These are phyloP conservation scores for Mortierella sp. DNA, from an alignment of 371 early-diverging fungal genomes.

Conservation along the genomic window DNA sequence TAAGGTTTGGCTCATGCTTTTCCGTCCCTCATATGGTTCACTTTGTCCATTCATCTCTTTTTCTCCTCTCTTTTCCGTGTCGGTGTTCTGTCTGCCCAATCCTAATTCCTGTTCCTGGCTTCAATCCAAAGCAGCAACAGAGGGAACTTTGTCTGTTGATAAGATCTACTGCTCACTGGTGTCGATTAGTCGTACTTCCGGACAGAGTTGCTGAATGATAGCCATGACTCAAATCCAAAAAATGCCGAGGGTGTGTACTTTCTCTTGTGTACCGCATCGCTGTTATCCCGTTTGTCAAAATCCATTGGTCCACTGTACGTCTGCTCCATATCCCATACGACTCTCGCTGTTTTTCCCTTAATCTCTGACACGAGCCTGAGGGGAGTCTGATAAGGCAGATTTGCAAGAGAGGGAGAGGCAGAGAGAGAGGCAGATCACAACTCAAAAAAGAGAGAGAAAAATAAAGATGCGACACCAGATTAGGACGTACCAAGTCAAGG, in stretches of 20 bases:
- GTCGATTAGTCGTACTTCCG: not conserved
- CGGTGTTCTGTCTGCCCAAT: not conserved
- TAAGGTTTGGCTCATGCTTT: constrained; percentile 40
- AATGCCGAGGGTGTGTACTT: constrained; percentile 1
- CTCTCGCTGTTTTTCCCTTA: too few relatives aligned
- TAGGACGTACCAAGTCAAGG: constrained; percentile 64
- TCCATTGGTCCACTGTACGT: too few relatives aligned
- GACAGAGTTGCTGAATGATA: not conserved
- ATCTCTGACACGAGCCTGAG: not conserved
- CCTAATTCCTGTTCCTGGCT: not conserved
- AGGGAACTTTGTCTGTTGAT: not conserved
- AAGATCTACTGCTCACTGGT: not conserved
- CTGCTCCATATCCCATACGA: not conserved
- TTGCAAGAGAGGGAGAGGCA: not conserved
- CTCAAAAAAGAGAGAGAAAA: not conserved
- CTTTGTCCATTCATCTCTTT: not conserved
- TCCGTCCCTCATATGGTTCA: not conserved
- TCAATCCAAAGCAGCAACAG: not conserved
- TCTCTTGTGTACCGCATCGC: too few relatives aligned
- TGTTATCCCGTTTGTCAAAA: not conserved
- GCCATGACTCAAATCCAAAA: constrained; percentile 2
- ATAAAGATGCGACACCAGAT: not conserved
- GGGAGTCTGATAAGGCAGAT: not conserved
- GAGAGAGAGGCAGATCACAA: not conserved
- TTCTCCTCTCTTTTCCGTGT: not conserved